Conservation (phyloP, 768 basidiomycete species). For the Boletales sp. region DNA sequence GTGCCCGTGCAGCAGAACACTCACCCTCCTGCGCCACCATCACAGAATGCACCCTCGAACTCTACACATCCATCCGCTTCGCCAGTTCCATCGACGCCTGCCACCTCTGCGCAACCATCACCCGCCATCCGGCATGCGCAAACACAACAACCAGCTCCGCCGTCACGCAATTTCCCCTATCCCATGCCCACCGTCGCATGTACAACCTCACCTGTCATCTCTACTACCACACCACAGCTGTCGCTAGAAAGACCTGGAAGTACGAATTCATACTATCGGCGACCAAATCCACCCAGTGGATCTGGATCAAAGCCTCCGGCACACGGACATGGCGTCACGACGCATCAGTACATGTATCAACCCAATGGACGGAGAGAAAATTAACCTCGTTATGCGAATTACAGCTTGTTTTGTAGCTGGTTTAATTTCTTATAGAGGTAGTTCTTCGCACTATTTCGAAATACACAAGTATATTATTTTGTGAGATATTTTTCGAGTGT, state of each 20-base stretch:
- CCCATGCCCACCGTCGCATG: conserved; percentile 73
- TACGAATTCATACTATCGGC: conserved; percentile 54
- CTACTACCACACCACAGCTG: conserved; percentile 38
- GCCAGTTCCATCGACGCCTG: conserved; percentile 33
- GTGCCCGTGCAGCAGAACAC: conserved; percentile 20
- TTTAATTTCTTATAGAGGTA: conserved; percentile 2
- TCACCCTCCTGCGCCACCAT: conserved; percentile 32
- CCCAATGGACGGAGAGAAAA: conserved; percentile 38
- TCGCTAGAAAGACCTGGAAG: conserved; percentile 25
- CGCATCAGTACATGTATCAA: conserved; percentile 46
- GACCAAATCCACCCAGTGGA: conserved; percentile 30
- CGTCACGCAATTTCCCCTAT: conserved; percentile 46
- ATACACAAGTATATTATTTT: conserved; percentile 15
- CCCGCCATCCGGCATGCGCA: conserved; percentile 31
- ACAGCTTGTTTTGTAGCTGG: not conserved
- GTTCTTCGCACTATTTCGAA: not conserved
- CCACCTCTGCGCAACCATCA: conserved; percentile 34
- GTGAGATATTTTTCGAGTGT: conserved; percentile 8
- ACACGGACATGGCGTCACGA: conserved; percentile 23
- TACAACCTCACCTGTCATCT: conserved; percentile 54
- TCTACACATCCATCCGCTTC: conserved; percentile 29
- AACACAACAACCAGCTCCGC: conserved; percentile 26
- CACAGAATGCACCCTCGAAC: conserved; percentile 24
- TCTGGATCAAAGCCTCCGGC: conserved; percentile 23
- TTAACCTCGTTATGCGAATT: conserved; percentile 8